A percentile compares a stretch with the other conserved stretches of the same genome.
These are phyloP conservation scores for Oenanthe javanica DNA, from an alignment of 140 eudicot genomes.

Conservation along the genomic window DNA sequence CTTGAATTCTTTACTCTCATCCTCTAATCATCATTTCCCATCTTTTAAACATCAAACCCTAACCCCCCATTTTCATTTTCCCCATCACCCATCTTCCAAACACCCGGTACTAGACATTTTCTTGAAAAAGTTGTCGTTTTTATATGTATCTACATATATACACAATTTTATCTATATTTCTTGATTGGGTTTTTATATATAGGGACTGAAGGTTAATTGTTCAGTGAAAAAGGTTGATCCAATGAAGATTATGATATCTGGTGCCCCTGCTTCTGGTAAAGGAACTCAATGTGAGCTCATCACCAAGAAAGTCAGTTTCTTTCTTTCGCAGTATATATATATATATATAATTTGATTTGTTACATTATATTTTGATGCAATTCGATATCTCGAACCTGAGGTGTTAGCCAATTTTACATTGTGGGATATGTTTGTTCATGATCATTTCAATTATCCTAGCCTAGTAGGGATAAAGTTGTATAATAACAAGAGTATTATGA, in stretches of 20 bases:
- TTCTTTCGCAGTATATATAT: neutral
- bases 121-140: neutral
- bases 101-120: neutral
- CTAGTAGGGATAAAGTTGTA: neutral
- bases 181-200: neutral
- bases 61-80: neutral
- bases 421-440: neutral
- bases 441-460: neutral
- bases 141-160: neutral
- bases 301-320: conserved; percentile 43
- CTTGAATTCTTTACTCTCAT: neutral
- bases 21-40: neutral
- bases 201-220: conserved; percentile 30
- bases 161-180: neutral
- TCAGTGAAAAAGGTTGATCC: conserved; percentile 31
- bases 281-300: conserved; percentile 84
- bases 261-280: conserved; percentile 94
- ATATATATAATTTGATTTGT: neutral
- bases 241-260: conserved; percentile 71
- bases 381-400: neutral
- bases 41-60: neutral
- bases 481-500: neutral
- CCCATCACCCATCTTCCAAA: neutral
- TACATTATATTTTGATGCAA: neutral
- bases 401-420: neutral